Evolutionary conservation across 2,329 filamentous ascomycete genomes (phyloP).

Genomic region (Fusarium camptoceras): DNA sequence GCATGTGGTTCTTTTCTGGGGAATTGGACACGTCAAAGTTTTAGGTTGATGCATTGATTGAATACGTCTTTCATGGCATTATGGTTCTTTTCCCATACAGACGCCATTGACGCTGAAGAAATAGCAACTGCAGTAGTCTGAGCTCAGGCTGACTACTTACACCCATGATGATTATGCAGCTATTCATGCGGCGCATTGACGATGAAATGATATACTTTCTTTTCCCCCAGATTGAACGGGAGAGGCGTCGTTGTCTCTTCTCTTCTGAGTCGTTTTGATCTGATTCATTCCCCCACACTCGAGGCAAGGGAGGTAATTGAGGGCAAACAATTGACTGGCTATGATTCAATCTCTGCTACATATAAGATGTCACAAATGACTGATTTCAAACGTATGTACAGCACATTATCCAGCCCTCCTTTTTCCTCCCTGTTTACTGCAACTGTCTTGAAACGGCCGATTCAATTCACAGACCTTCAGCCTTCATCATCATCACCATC

Average conservation of each 20-base stretch:
- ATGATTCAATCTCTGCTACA: neutral
- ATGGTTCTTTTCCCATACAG: constrained; percentile 14
- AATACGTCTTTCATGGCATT: neutral
- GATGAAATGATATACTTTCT: neutral
- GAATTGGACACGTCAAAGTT: constrained; percentile 23
- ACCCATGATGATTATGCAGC: neutral
- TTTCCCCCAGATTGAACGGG: constrained; percentile 42
- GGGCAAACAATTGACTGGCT: constrained; percentile 11
- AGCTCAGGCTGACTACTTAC: constrained; percentile 20
- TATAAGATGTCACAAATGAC: constrained; percentile 25
- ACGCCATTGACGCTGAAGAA: constrained; percentile 43
- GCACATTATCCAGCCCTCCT: constrained; percentile 11
- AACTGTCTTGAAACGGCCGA: constrained; percentile 20
- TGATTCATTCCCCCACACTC: constrained; percentile 13
- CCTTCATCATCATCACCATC: neutral
- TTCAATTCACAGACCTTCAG: constrained; percentile 1
- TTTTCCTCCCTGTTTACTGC: neutral
- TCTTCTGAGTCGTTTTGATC: neutral
- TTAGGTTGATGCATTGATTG: neutral
- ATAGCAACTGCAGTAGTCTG: constrained; percentile 3
- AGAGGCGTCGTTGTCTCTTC: constrained; percentile 44
- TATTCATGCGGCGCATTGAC: neutral
- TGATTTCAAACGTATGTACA: constrained; percentile 15
- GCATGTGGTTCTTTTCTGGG: constrained; percentile 21
- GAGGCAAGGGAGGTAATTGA: constrained; percentile 7